phyloP scores from a whole-genome alignment of 345 rosid species.

The Alliaria petiolata region DNA sequence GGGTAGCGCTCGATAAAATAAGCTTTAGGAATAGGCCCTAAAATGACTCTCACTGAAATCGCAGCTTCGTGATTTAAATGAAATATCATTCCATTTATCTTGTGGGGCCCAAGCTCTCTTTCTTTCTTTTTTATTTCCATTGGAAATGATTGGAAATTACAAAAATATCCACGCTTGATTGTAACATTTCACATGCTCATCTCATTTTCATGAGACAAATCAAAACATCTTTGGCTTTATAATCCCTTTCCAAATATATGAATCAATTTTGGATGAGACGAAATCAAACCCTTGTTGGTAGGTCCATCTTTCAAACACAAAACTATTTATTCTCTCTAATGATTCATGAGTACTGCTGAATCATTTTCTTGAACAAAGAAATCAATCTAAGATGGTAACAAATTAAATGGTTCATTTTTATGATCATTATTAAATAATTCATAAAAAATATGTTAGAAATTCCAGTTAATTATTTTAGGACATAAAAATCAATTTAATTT shows the following conservation, averaged over 20 bases:
- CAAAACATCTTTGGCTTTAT: background rate
- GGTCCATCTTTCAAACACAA: background rate
- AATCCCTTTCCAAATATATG: no score
- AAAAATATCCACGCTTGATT: background rate
- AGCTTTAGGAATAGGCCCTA: background rate
- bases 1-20: background rate
- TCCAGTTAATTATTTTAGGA: no score
- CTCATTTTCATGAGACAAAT: no score
- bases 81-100: background rate
- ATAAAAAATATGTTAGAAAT: no score
- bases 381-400: no score
- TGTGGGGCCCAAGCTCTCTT: background rate
- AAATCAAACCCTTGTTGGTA: background rate
- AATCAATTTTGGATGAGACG: background rate
- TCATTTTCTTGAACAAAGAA: background rate
- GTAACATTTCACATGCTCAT: background rate
- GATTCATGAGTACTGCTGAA: background rate
- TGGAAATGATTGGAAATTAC: background rate
- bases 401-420: no score
- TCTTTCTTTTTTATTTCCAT: background rate
- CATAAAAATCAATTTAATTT: no score
- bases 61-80: no score
- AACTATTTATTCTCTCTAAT: background rate
- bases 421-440: no score
- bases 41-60: background rate